These are phyloP conservation scores for Citrus medica DNA, from an alignment of 345 rosid genomes.

Conservation along the genomic window DNA sequence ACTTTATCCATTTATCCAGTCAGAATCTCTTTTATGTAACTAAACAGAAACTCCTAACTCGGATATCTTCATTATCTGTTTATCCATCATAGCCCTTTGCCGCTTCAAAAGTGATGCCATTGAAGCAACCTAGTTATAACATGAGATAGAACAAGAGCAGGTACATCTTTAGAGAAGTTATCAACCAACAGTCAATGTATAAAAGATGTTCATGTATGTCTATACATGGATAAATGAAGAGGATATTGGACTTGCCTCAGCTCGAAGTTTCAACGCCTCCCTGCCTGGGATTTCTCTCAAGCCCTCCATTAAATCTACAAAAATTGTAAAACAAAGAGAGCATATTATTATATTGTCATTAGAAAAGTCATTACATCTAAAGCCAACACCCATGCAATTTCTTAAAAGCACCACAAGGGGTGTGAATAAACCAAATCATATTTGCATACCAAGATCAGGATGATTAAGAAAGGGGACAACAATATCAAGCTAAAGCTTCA, in stretches of 20 bases:
- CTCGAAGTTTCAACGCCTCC: constrained; percentile 90
- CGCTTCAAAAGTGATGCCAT: constrained; percentile 62
- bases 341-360: neutral
- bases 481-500: neutral
- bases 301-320: constrained; percentile 81
- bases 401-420: neutral
- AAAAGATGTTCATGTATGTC: neutral
- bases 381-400: neutral
- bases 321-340: neutral
- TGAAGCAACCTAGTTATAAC: constrained; percentile 66
- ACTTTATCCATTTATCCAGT: constrained; percentile 7
- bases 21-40: neutral
- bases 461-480: neutral
- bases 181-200: neutral
- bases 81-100: constrained; percentile 55
- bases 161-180: neutral
- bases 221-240: neutral
- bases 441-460: neutral
- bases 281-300: constrained; percentile 88
- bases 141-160: neutral
- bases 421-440: neutral
- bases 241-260: constrained; percentile 53
- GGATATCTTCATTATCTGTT: constrained; percentile 72
- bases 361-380: neutral
- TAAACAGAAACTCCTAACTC: constrained; percentile 74